Base-by-base conservation (phyloP, 352 stramenopile species). In the Pythium oligandrum region DNA sequence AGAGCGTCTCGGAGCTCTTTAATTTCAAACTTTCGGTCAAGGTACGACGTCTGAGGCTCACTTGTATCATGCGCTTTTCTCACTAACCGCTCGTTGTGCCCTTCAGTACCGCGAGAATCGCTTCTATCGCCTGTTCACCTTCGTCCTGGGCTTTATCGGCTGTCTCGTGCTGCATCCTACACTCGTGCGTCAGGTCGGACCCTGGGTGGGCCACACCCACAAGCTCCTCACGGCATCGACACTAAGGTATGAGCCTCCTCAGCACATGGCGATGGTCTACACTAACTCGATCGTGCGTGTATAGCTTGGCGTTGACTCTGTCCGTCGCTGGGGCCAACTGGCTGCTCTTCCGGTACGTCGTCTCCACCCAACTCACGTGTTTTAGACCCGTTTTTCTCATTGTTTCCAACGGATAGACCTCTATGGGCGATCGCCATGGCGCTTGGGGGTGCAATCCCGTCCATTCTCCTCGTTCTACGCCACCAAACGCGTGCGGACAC, bases 71-170 rank as follows among this genome's bases (percentile, higher is more conserved):
- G 26, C 37, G 17, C 31, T 37, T 37, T 6, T 38, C 17, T 26
- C 17, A 26, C 17, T 26, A 26, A 26, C 17, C 17, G 17, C 17
- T 26, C 17, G 6, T 37, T 4, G 12, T 57, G 52, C 42, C 40
- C 49, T 51, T 12, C 31, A 90, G 80, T 63, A 78, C 45, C 66
- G 67, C 17, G 69, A 88, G 55, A 91, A 83, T 36, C 59, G 76
- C 17, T 91, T 91, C 52, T 78, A 67, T 42, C 66, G 80, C 4
- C 44, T 91, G 12, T 88, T 91, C 38, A 57, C 78, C 5, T 66
- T 59, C 34, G 77, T 87, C 40, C 34, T 89, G 12, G 75, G 70
- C 0, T 91, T 89, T 45, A 78, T 91, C 37, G 75, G 66, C 7
- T 85, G 88, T 43, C 55, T 88, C 8, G 76, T 88, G 26, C 48